Percentiles rank a stretch among this genome's conserved stretches.
Conservation (phyloP, 805 yeast genomes). For the Ascoidea tarda region DNA sequence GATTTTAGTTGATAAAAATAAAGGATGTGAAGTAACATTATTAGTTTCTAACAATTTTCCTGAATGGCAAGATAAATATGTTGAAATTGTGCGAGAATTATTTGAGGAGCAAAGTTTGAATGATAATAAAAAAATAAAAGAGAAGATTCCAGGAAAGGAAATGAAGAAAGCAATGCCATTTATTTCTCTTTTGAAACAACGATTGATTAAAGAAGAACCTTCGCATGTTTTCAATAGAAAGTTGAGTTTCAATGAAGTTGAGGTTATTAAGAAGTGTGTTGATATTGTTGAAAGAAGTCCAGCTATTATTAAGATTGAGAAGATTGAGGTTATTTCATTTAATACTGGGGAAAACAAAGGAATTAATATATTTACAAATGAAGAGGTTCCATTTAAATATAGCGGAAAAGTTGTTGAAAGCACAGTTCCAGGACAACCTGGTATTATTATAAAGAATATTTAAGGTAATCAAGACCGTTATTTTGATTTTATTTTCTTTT, state of each 20-base stretch:
- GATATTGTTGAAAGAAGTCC: slow-evolving; percentile 51
- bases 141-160: slow-evolving; percentile 63
- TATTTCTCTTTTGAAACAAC: slow-evolving; percentile 71
- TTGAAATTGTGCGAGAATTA: slow-evolving; percentile 66
- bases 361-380: slow-evolving; percentile 51
- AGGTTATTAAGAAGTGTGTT: slow-evolving; percentile 41
- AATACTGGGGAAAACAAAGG: slow-evolving; percentile 53
- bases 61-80: slow-evolving; percentile 77
- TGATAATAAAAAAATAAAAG: slow-evolving; percentile 46
- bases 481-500: no score
- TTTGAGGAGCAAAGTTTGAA: slow-evolving; percentile 18
- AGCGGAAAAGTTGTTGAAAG: slow-evolving; percentile 59
- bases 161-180: slow-evolving; percentile 99
- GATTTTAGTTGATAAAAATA: slow-evolving; percentile 57
- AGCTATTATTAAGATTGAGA: slow-evolving; percentile 38
- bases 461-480: slow-evolving; percentile 11
- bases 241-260: slow-evolving; percentile 68
- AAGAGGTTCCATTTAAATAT: slow-evolving; percentile 45
- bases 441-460: slow-evolving; percentile 60
- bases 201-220: slow-evolving; percentile 57
- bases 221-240: slow-evolving; percentile 81
- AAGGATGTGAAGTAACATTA: slow-evolving; percentile 61
- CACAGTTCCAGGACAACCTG: slow-evolving; percentile 92
- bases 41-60: slow-evolving; percentile 78
- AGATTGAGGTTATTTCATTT: slow-evolving; percentile 47